These are phyloP conservation scores for Alternaria triticina DNA, from an alignment of 2,329 filamentous ascomycete species.

Conservation along the genomic window DNA sequence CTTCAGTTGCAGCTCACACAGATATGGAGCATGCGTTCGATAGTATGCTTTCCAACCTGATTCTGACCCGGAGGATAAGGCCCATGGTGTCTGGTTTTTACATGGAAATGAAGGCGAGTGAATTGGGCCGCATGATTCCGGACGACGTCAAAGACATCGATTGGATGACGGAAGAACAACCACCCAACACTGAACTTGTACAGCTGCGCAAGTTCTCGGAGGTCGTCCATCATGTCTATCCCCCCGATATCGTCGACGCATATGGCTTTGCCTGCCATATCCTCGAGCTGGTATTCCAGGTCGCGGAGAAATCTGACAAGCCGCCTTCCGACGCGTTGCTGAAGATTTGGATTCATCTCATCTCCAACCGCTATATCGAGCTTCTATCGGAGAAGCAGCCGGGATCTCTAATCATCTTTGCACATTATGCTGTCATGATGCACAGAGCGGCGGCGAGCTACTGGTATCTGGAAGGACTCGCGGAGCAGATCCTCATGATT, in stretches of 20 bases:
- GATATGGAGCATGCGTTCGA: slow-evolving; percentile 26
- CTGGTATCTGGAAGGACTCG: slow-evolving; percentile 35
- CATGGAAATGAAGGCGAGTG: slow-evolving; percentile 15
- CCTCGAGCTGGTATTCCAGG: slow-evolving; percentile 29
- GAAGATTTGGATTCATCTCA: slow-evolving; percentile 36
- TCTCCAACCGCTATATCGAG: slow-evolving; percentile 35
- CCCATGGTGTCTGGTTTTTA: slow-evolving; percentile 34
- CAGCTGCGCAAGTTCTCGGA: slow-evolving; percentile 34
- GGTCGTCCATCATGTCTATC: slow-evolving; percentile 31
- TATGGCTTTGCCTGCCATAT: slow-evolving; percentile 32
- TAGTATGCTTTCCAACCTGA: slow-evolving; percentile 29
- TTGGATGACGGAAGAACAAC: slow-evolving; percentile 21
- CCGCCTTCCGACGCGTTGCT: slow-evolving; percentile 33
- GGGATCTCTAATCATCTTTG: slow-evolving; percentile 44
- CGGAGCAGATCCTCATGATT: slow-evolving; percentile 34
- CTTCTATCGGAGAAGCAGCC: slow-evolving; percentile 38
- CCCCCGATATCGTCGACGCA: slow-evolving; percentile 36
- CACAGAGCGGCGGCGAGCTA: slow-evolving; percentile 24
- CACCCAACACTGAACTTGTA: slow-evolving; percentile 27
- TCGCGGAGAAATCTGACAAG: slow-evolving; percentile 13
- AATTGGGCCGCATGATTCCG: slow-evolving; percentile 27
- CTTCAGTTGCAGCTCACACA: slow-evolving; percentile 15
- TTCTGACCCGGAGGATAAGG: slow-evolving; percentile 28
- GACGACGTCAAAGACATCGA: slow-evolving; percentile 25
- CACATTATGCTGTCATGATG: slow-evolving; percentile 46